A percentile compares a stretch with the other conserved stretches of the same genome.
phyloP scores from a whole-genome alignment of 495 filamentous ascomycete species.

The Penicillium canariense region DNA sequence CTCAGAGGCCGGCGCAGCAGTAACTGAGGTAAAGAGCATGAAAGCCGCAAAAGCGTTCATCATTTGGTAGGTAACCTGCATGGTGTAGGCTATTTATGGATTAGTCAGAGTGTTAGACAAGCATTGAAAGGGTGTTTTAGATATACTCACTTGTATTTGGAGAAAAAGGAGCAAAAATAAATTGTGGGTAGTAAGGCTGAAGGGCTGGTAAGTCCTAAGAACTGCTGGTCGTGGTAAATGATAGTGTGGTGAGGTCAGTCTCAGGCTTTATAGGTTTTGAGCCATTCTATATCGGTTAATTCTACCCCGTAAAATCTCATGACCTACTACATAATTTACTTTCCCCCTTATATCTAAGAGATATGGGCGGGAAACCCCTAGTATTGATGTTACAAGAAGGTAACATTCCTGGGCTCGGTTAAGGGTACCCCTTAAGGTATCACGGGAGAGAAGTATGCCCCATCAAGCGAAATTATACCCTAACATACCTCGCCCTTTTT shows the following conservation, averaged over 20 bases:
- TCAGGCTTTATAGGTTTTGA: neutral
- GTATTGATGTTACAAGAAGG: too few relatives aligned
- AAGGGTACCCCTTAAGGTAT: too few relatives aligned
- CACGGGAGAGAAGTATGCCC: too few relatives aligned
- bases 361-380: too few relatives aligned
- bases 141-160: neutral
- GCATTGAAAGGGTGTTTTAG: neutral
- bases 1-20: neutral
- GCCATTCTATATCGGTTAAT: neutral
- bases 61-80: conserved; percentile 4
- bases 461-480: too few relatives aligned
- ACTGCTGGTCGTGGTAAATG: neutral
- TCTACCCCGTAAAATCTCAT: too few relatives aligned
- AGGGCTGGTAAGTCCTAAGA: neutral
- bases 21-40: neutral
- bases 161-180: neutral
- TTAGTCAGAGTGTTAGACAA: neutral
- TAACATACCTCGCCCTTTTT: too few relatives aligned
- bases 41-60: conserved; percentile 7
- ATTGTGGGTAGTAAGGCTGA: neutral
- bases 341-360: too few relatives aligned
- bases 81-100: neutral
- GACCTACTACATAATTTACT: too few relatives aligned
- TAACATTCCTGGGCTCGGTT: too few relatives aligned
- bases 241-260: neutral